These are phyloP conservation scores for Leccinum incarnatum DNA, from an alignment of 768 basidiomycete genomes.

Conservation along the genomic window DNA sequence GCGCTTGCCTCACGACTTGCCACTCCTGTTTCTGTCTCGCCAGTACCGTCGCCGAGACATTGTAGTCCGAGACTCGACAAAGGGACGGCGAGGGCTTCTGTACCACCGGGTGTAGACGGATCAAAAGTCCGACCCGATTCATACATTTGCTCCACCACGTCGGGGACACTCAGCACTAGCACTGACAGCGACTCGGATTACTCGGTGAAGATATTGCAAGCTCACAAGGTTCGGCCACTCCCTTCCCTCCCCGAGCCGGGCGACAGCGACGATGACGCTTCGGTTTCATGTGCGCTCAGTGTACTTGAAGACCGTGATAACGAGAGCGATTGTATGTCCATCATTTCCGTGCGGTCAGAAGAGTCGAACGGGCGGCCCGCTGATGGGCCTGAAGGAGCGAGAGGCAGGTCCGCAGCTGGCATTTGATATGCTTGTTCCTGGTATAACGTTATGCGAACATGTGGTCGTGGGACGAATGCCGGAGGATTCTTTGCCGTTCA, in stretches of 20 bases:
- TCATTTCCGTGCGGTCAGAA: constrained; percentile 28
- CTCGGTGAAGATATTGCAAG: constrained; percentile 1
- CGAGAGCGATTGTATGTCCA: constrained; percentile 15
- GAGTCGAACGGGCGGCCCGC: constrained; percentile 34
- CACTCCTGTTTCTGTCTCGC: neutral
- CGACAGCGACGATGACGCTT: neutral
- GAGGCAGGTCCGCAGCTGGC: neutral
- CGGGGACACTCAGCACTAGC: neutral
- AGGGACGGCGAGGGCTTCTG: constrained; percentile 8
- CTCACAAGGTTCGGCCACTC: constrained; percentile 7
- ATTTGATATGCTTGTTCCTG: neutral
- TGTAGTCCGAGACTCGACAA: constrained; percentile 8
- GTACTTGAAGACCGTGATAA: neutral
- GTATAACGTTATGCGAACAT: neutral
- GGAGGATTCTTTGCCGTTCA: neutral
- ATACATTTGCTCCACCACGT: neutral
- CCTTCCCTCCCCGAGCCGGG: constrained; percentile 5
- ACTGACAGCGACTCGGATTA: constrained; percentile 5
- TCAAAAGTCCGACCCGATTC: neutral
- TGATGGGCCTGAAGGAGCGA: constrained; percentile 2
- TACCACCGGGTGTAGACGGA: neutral
- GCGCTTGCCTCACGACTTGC: constrained; percentile 11
- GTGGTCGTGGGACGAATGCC: neutral
- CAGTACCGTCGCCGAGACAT: neutral
- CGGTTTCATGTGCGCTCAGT: neutral